Conservation (phyloP, 495 filamentous ascomycete genomes). For the Apiosordaria backusii region DNA sequence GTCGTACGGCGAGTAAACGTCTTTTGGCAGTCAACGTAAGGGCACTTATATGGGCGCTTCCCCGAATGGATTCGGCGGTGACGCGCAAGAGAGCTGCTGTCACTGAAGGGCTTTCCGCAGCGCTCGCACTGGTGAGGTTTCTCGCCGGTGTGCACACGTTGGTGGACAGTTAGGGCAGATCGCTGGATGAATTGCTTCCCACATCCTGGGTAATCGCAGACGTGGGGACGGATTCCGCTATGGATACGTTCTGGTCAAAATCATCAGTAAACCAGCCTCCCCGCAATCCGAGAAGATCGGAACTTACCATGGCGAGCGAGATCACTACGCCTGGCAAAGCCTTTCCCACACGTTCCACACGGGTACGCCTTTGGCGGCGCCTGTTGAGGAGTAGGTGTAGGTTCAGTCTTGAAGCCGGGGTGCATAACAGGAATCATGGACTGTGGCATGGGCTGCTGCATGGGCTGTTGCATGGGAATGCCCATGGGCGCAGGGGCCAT, state of each 20-base stretch:
- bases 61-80: conserved; percentile 95
- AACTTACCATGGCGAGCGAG: conserved; percentile 86
- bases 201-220: conserved; percentile 85
- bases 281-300: background rate
- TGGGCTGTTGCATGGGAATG: conserved; percentile 34
- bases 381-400: conserved; percentile 23
- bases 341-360: conserved; percentile 87
- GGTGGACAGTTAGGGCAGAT: conserved; percentile 94
- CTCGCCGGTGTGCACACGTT: conserved; percentile 93
- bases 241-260: conserved; percentile 80
- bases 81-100: conserved; percentile 90
- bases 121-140: conserved; percentile 98
- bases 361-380: conserved; percentile 68
- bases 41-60: conserved; percentile 95
- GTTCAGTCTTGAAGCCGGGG: conserved; percentile 32
- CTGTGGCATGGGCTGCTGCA: conserved; percentile 37
- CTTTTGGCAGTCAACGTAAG: conserved; percentile 96
- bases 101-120: conserved; percentile 99
- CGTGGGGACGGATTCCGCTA: conserved; percentile 85
- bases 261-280: conserved; percentile 16
- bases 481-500: conserved; percentile 46
- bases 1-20: conserved; percentile 96
- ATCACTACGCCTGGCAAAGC: conserved; percentile 91
- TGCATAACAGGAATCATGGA: conserved; percentile 37
- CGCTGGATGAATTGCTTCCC: conserved; percentile 97